Evolutionary conservation across 176 grass and related monocot genomes (phyloP).

Genomic region (Carex pumila): DNA sequence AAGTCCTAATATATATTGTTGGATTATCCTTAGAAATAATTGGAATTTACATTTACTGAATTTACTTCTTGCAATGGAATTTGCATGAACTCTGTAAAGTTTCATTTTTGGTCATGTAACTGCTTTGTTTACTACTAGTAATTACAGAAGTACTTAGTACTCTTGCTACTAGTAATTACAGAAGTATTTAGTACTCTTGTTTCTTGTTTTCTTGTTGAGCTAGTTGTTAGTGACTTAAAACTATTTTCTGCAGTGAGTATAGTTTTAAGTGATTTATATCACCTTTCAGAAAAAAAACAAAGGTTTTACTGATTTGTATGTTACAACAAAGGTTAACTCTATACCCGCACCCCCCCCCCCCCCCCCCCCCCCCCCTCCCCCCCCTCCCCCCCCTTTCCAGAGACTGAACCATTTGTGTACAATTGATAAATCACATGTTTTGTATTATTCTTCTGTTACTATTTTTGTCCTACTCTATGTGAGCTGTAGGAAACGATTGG

Average conservation of each 20-base stretch:
- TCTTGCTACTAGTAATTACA: neutral
- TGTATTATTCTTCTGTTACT: neutral
- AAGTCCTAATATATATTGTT: neutral
- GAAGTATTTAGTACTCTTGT: neutral
- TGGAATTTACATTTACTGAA: neutral
- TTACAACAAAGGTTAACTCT: neutral
- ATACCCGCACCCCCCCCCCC: too few species aligned
- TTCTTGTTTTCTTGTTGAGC: conserved; percentile 1
- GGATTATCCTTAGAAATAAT: neutral
- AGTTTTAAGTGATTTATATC: neutral
- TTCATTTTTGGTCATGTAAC: neutral
- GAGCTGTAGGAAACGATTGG: neutral
- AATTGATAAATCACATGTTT: neutral
- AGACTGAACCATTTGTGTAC: neutral
- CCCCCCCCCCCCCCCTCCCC: too few species aligned
- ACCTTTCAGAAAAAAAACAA: too few species aligned
- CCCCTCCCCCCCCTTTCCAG: neutral
- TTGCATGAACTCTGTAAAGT: neutral
- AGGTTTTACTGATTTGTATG: neutral
- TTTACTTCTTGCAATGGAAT: neutral
- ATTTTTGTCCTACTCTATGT: neutral
- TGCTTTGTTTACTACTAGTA: neutral
- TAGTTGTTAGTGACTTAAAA: neutral
- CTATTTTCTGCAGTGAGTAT: neutral
- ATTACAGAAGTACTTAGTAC: neutral